These are phyloP conservation scores for Licmophora abbreviata DNA, from an alignment of 108 stramenopile genomes.

Conservation along the genomic window DNA sequence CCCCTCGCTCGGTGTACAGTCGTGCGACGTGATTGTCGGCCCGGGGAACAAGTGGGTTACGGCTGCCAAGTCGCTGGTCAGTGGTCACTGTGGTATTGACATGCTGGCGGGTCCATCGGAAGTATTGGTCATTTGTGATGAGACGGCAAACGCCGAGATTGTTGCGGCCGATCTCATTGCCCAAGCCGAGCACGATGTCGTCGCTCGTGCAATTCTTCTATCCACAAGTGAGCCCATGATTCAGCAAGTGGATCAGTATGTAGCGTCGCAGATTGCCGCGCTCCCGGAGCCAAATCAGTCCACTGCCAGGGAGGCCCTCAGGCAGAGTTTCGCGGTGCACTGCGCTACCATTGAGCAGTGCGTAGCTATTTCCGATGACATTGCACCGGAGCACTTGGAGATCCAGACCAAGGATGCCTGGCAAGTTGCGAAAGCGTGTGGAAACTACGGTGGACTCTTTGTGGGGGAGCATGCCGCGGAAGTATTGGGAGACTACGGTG, in stretches of 20 bases:
- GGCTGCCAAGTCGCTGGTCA: slow-evolving; percentile 92
- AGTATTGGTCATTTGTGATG: slow-evolving; percentile 95
- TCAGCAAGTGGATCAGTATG: slow-evolving; percentile 61
- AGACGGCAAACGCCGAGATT: slow-evolving; percentile 80
- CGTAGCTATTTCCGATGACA: slow-evolving; percentile 70
- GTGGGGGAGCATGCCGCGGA: slow-evolving; percentile 93
- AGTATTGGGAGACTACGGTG: slow-evolving; percentile 98
- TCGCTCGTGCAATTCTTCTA: slow-evolving; percentile 92
- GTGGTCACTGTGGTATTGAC: slow-evolving; percentile 94
- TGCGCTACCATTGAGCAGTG: slow-evolving; percentile 82
- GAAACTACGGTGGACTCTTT: slow-evolving; percentile 95
- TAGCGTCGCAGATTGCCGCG: slow-evolving; percentile 51
- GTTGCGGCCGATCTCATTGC: slow-evolving; percentile 98
- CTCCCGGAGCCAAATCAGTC: slow-evolving; percentile 86
- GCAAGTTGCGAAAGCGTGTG: slow-evolving; percentile 60
- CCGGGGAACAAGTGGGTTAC: slow-evolving; percentile 99
- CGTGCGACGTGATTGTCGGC: slow-evolving; percentile 96
- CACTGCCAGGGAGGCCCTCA: slow-evolving; percentile 76
- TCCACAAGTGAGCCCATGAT: slow-evolving; percentile 49
- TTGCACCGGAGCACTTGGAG: slow-evolving; percentile 98
- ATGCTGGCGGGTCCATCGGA: slow-evolving; percentile 99
- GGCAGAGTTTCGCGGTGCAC: slow-evolving; percentile 75
- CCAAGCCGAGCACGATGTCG: slow-evolving; percentile 98
- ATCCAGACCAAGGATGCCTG: slow-evolving; percentile 84
- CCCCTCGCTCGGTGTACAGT: slow-evolving; percentile 14